Evolutionary conservation across 2,329 filamentous ascomycete species (phyloP), one percentile per base, ranked within the genome.

Genomic region (Diaporthe amygdali): DNA sequence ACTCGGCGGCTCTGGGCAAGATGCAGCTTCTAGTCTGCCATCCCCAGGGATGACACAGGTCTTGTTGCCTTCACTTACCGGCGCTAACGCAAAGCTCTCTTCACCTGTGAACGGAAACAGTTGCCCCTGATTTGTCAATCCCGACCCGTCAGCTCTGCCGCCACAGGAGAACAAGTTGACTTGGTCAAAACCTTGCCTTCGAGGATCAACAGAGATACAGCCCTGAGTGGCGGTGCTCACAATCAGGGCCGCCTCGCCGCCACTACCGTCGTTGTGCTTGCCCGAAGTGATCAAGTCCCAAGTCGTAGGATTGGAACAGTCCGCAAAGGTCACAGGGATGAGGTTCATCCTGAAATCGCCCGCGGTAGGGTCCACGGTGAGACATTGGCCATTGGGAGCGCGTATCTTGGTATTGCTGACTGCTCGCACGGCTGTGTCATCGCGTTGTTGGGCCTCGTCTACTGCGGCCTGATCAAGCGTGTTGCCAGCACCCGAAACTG

Each of bases 291-390:
- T 81, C 52, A 89, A 75, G 76, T 88, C 86, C 75, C 86, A 89
- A 5, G 82, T 81, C 30, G 54, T 54, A 14, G 51, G 30, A 39
- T 82, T 84, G 37, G 79, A 77, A 77, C 87, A 89, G 34, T 78
- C 76, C 10, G 83, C 83, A 12, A 87, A 75, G 27, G 81, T 80
- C 10, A 88, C 77, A 2, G 86, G 86, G 64, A 88, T 87, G 56
- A 88, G 79, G 74, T 89, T 89, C 77, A 85, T 80, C 7, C 86
- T 84, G 77, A 88, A 88, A 74, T 89, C 86, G 44, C 86, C 87
- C 0, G 85, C 86, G 1, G 85, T 85, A 0, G 85, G 84, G 74
- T 88, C 84, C 54, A 88, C 77, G 41, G 83, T 87, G n/a, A 88
- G 80, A 71, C 86, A 89, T 66, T 84, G 81, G 32, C 86, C 86